These are phyloP conservation scores for Sporothrix brasiliensis DNA, from an alignment of 2,329 filamentous ascomycete species.

Conservation along the genomic window DNA sequence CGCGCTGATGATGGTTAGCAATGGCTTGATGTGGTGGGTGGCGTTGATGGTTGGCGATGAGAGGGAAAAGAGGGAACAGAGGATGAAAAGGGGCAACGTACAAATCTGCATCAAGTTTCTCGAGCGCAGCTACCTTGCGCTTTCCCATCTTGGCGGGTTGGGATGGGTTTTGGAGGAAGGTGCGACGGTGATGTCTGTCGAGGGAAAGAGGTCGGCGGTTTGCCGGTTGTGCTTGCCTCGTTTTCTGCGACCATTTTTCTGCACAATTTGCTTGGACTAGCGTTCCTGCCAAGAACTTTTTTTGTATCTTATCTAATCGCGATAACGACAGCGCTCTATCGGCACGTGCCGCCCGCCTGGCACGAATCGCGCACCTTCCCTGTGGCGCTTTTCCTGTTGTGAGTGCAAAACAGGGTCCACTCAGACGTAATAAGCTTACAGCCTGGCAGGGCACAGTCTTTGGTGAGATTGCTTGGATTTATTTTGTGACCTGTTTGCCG, in stretches of 20 bases:
- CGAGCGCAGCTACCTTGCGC: conserved; percentile 85
- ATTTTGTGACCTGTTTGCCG: background rate
- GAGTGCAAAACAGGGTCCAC: conserved; percentile 12
- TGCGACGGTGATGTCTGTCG: conserved; percentile 5
- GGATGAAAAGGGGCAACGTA: conserved; percentile 31
- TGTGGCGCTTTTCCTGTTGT: background rate
- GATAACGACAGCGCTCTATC: conserved; percentile 16
- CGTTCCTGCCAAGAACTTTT: conserved; percentile 22
- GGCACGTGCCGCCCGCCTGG: conserved; percentile 19
- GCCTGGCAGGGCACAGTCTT: too few relatives aligned
- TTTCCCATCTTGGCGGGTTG: conserved; percentile 65
- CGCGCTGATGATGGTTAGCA: conserved; percentile 57
- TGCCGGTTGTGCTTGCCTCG: conserved; percentile 6
- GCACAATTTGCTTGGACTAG: conserved; percentile 6
- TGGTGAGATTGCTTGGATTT: background rate
- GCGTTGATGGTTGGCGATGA: background rate
- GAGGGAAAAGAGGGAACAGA: conserved; percentile 8
- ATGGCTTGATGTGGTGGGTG: background rate
- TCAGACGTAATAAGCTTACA: background rate
- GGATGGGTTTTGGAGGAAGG: background rate
- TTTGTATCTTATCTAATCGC: conserved; percentile 32
- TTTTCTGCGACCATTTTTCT: conserved; percentile 23
- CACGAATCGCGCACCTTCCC: conserved; percentile 8
- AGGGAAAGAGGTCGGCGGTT: conserved; percentile 1
- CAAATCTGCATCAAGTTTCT: conserved; percentile 93